A percentile compares a stretch with the other conserved stretches of the same genome.
Evolutionary conservation across 2,329 filamentous ascomycete species (phyloP).

Genomic region (Pseudocercospora pini-densiflorae): DNA sequence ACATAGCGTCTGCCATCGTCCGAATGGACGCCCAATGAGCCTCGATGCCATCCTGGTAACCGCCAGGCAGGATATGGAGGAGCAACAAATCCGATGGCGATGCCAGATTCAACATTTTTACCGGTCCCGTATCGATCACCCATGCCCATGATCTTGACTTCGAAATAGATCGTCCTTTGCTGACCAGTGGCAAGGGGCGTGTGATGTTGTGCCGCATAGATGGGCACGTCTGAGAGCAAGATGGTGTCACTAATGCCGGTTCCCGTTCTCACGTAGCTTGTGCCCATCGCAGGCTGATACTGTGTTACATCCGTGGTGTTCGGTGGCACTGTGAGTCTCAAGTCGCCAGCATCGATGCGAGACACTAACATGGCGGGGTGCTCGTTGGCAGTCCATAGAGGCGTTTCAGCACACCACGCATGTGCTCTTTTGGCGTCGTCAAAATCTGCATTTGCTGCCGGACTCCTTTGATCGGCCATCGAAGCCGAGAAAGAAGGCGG

Average conservation of each 20-base stretch:
- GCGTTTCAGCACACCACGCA: slow-evolving; percentile 66
- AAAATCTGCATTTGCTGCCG: slow-evolving; percentile 70
- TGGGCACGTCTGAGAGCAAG: slow-evolving; percentile 69
- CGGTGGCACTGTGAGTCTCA: slow-evolving; percentile 52
- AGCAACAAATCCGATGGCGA: slow-evolving; percentile 73
- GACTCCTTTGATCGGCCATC: slow-evolving; percentile 61
- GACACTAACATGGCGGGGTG: slow-evolving; percentile 44
- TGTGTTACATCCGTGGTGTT: slow-evolving; percentile 52
- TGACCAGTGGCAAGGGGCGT: slow-evolving; percentile 58
- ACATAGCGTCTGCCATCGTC: slow-evolving; percentile 78
- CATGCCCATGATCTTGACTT: slow-evolving; percentile 62
- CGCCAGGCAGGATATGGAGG: slow-evolving; percentile 78
- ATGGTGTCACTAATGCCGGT: slow-evolving; percentile 62
- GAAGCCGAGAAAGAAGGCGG: slow-evolving; percentile 64
- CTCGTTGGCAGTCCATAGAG: slow-evolving; percentile 59
- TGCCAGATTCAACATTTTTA: slow-evolving; percentile 52
- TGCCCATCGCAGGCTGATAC: slow-evolving; percentile 52
- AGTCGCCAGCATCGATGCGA: slow-evolving; percentile 54
- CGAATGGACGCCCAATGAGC: slow-evolving; percentile 74
- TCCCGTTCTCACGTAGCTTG: slow-evolving; percentile 48
- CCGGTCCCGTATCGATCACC: slow-evolving; percentile 37
- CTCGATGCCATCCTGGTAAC: slow-evolving; percentile 80
- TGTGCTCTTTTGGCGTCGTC: slow-evolving; percentile 68
- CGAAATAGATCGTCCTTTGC: slow-evolving; percentile 71
- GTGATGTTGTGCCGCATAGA: slow-evolving; percentile 65